Evolutionary conservation across 208 protist genomes (phyloP).

Genomic region (Crithidia brevicula): DNA sequence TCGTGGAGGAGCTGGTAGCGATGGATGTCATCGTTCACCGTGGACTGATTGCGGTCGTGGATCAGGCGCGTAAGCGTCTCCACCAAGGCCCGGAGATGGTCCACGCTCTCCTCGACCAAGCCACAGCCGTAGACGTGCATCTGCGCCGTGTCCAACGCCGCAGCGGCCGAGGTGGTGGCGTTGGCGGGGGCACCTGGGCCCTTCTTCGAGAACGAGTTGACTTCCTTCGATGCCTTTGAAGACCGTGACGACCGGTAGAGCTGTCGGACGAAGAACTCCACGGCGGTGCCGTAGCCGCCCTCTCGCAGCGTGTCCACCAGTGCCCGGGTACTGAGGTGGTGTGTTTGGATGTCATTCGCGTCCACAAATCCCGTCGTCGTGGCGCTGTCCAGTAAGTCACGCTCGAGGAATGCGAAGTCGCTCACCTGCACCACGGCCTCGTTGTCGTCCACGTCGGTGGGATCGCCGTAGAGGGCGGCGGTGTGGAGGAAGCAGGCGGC

Average conservation of each 20-base stretch:
- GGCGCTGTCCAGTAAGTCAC: slow-evolving; percentile 51
- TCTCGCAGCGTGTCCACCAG: slow-evolving; percentile 77
- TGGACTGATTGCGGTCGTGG: slow-evolving; percentile 69
- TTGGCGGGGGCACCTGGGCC: background rate
- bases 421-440: slow-evolving; percentile 70
- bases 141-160: background rate
- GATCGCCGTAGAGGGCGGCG: slow-evolving; percentile 67
- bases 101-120: slow-evolving; percentile 44
- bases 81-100: slow-evolving; percentile 51
- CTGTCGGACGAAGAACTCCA: slow-evolving; percentile 35
- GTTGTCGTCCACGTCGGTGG: slow-evolving; percentile 60
- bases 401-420: slow-evolving; percentile 78
- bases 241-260: slow-evolving; percentile 21
- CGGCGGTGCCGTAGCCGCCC: slow-evolving; percentile 49
- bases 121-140: slow-evolving; percentile 32
- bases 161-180: background rate
- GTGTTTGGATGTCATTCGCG: slow-evolving; percentile 50
- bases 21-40: slow-evolving; percentile 90
- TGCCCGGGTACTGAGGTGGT: slow-evolving; percentile 68
- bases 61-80: slow-evolving; percentile 54
- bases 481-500: slow-evolving; percentile 47
- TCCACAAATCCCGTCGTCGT: slow-evolving; percentile 62
- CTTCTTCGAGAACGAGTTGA: too few species aligned
- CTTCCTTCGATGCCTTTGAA: background rate
- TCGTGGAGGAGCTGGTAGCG: slow-evolving; percentile 88